phyloP scores from a whole-genome alignment of 1,284 basidiomycete genomes.

The Afroboletus lepidellus region DNA sequence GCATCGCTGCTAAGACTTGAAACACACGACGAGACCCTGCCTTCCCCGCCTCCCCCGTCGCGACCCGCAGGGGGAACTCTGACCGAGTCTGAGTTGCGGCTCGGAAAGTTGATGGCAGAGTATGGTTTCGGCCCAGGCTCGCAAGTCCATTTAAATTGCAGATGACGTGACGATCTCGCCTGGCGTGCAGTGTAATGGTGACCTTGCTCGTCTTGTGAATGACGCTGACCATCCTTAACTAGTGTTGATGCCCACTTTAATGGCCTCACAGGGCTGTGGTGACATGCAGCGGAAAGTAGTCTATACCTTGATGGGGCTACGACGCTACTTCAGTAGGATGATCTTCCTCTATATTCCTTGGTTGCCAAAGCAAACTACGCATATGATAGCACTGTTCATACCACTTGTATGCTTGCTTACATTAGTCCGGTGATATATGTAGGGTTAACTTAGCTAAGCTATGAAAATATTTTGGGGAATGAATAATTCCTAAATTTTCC shows the following conservation, averaged over 20 bases:
- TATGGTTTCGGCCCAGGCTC: conserved; percentile 7
- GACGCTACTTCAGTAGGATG: neutral
- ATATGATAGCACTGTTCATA: too few relatives aligned
- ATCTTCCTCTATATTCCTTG: neutral
- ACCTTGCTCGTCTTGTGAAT: neutral
- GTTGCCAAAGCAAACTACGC: too few relatives aligned
- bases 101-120: conserved; percentile 5
- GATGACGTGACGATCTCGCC: neutral
- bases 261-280: neutral
- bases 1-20: conserved; percentile 11
- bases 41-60: neutral
- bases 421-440: neutral
- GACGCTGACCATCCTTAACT: neutral
- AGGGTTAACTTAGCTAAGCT: conserved; percentile 9
- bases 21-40: neutral
- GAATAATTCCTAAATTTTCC: neutral
- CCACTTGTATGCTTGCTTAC: too few relatives aligned
- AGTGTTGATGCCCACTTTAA: neutral
- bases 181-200: neutral
- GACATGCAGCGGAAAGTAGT: neutral
- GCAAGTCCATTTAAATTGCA: neutral
- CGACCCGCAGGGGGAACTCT: neutral
- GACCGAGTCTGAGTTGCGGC: conserved; percentile 3
- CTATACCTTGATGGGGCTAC: neutral
- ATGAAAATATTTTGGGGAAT: neutral